These are phyloP conservation scores for Ceratobasidium sp. DNA, from an alignment of 1,284 basidiomycete species.

Conservation along the genomic window DNA sequence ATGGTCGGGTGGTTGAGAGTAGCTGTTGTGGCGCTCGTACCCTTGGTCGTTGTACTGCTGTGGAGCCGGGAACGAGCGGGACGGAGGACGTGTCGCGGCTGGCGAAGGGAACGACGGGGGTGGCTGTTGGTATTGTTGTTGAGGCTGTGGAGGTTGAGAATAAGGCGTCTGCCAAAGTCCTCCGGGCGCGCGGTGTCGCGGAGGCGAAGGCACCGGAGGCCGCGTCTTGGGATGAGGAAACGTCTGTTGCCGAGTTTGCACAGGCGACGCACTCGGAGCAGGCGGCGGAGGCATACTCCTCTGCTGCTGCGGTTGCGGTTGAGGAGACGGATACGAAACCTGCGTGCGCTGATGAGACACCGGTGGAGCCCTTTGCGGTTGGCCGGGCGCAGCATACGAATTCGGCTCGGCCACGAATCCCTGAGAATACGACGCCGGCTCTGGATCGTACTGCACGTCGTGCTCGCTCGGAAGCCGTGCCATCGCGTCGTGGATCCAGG, in stretches of 20 bases:
- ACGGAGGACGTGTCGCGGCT: background rate
- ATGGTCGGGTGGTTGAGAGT: background rate
- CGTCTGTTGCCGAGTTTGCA: constrained; percentile 1
- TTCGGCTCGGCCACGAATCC: background rate
- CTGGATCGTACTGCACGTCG: constrained; percentile 4
- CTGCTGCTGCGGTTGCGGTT: constrained; percentile 11
- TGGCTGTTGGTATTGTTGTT: background rate
- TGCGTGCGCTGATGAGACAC: constrained; percentile 33
- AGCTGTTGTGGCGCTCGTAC: constrained; percentile 9
- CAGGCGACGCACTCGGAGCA: background rate
- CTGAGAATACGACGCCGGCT: background rate
- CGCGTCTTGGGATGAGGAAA: constrained; percentile 20
- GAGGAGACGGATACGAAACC: constrained; percentile 7
- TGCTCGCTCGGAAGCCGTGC: constrained; percentile 35
- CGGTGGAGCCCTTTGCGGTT: background rate
- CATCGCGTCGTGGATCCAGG: constrained; percentile 25
- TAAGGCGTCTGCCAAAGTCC: constrained; percentile 19
- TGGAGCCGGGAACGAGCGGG: constrained; percentile 29
- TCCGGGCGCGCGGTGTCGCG: constrained; percentile 8
- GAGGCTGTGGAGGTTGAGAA: constrained; percentile 16
- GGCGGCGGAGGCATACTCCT: constrained; percentile 3
- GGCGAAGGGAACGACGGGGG: constrained; percentile 9
- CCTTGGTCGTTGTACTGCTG: constrained; percentile 1
- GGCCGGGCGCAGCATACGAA: background rate
- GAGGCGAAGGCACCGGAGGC: background rate